A percentile compares a stretch with the other conserved stretches of the same genome.
Evolutionary conservation across 2,329 filamentous ascomycete species (phyloP).

Genomic region (Cladosporium sp.): DNA sequence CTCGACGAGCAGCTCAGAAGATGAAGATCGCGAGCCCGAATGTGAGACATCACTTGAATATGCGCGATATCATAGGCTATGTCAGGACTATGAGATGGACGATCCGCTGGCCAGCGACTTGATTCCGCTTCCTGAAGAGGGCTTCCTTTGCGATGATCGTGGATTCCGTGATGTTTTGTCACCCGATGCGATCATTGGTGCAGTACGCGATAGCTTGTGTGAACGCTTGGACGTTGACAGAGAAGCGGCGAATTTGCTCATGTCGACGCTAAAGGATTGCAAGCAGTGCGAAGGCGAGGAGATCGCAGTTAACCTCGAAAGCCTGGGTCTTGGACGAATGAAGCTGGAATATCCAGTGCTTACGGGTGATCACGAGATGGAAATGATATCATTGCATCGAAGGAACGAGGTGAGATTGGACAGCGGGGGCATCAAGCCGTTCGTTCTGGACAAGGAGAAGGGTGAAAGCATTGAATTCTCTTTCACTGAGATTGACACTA

Average conservation of each 20-base stretch:
- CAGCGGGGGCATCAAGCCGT: conserved; percentile 19
- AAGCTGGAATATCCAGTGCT: conserved; percentile 48
- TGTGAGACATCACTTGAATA: neutral
- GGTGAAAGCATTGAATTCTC: conserved; percentile 44
- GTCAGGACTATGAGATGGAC: neutral
- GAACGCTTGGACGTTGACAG: conserved; percentile 27
- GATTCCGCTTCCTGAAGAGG: neutral
- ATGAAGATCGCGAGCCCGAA: neutral
- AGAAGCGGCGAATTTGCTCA: conserved; percentile 22
- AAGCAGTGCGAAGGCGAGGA: conserved; percentile 1
- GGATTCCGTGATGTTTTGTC: neutral
- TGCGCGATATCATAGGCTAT: neutral
- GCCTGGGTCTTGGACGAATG: conserved; percentile 13
- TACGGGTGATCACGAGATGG: conserved; percentile 41
- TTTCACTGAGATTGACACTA: conserved; percentile 15
- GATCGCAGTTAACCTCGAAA: neutral
- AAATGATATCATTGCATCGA: conserved; percentile 37
- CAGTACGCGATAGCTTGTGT: neutral
- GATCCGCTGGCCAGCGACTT: neutral
- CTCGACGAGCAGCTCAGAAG: neutral
- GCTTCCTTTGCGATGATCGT: neutral
- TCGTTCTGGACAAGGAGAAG: conserved; percentile 36
- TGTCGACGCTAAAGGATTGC: conserved; percentile 14
- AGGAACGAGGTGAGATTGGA: conserved; percentile 20
- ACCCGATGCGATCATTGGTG: neutral